These are phyloP conservation scores for Chlorella variabilis DNA, from an alignment of 163 green algal genomes.

Conservation along the genomic window DNA sequence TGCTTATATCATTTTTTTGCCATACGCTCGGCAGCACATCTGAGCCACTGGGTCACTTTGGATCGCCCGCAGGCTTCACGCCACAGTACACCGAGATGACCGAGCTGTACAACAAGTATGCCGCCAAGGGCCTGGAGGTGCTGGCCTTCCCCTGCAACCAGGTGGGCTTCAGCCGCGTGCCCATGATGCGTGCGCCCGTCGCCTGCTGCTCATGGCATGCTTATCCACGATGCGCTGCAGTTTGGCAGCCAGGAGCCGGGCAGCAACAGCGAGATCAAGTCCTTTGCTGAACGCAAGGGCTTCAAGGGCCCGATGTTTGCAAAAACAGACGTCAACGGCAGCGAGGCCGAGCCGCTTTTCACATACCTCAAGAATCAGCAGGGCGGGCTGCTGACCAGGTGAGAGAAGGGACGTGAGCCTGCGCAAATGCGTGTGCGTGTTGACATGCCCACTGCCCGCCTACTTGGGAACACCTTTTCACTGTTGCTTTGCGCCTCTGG, in stretches of 20 bases:
- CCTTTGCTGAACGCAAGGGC: conserved; percentile 53
- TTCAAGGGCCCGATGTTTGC: conserved; percentile 45
- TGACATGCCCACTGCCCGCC: background rate
- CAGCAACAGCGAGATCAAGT: conserved; percentile 51
- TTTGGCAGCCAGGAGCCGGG: conserved; percentile 67
- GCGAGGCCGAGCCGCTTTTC: conserved; percentile 19
- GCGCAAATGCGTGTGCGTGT: background rate
- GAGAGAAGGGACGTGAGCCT: background rate
- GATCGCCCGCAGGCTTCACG: conserved; percentile 44
- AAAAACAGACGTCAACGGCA: conserved; percentile 61
- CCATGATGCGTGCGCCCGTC: no score
- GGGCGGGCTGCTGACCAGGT: conserved; percentile 40
- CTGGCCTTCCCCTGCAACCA: conserved; percentile 76
- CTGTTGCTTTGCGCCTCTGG: no score
- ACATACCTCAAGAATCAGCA: conserved; percentile 22
- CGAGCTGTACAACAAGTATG: conserved; percentile 57
- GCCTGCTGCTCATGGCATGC: background rate
- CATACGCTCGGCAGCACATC: no score
- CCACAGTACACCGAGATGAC: conserved; percentile 48
- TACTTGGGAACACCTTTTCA: no score
- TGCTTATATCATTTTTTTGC: no score
- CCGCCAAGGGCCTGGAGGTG: conserved; percentile 51
- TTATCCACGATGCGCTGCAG: background rate
- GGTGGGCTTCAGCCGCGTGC: no score
- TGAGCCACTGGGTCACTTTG: no score